Evolutionary conservation across 2,329 filamentous ascomycete species (phyloP), one percentile per base, ranked within the genome.

Genomic region (Sporothrix inflata): DNA sequence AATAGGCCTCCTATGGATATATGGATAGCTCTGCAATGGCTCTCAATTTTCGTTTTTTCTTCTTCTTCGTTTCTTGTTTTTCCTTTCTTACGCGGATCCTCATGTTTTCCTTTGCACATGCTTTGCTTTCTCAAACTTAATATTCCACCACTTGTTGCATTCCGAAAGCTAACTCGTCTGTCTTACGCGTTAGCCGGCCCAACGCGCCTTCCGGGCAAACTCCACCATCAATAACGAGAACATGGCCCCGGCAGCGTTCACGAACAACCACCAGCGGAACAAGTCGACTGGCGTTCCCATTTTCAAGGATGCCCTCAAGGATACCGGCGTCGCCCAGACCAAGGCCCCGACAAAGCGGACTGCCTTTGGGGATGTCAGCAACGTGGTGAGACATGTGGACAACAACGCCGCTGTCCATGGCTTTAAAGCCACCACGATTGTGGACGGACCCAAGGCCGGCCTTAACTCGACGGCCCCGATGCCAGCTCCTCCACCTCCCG

Each of bases 281-380:
- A 97, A 97, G 82, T 97, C 94, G 9, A 90, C 89, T 81, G 81
- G 91, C 82, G 82, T 87, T 86, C 76, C 92, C 83, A 77, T 84
- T 79, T 76, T 75, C 66, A 85, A 84, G 76, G 78, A 88, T 73
- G 74, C 65, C 71, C 76, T 75, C 63, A 85, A 84, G 76, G 78
- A 88, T 73, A 74, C 57, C 69, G 34, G 86, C 74, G 83, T 86
- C 74, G 85, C 84, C 67, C 85, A 84, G 51, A 81, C 90, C 75
- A 93, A 91, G 81, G 86, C 86, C 70, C 85, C 88, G 72, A 85
- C 90, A 71, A 96, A 94, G 84, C 90, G 94, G 76, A 90, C 90
- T 74, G 93, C 90, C 14, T 94, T 97, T 81, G 92, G 89, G 67
- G 94, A 97, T 79, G 87, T 96, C 74, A 96, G 92, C 84, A 95